Percentiles rank a stretch among this genome's conserved stretches.
These are phyloP conservation scores for Mycena epipterygia DNA, from an alignment of 768 basidiomycete genomes.

Conservation along the genomic window DNA sequence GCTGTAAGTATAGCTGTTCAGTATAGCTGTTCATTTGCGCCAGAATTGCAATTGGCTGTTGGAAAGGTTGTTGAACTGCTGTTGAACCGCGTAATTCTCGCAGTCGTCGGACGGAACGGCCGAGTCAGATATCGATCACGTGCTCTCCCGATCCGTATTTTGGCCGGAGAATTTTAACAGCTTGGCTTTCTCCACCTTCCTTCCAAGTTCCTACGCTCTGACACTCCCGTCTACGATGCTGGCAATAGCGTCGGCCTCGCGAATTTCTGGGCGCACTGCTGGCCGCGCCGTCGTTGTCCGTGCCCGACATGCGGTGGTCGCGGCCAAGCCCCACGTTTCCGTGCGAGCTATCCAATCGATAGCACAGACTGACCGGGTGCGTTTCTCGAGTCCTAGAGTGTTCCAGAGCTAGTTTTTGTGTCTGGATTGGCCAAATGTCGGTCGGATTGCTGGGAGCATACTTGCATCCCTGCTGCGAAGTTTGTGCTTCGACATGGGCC, in stretches of 20 bases:
- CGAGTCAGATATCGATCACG: constrained; percentile 22
- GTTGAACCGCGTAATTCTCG: constrained; percentile 21
- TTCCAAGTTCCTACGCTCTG: background rate
- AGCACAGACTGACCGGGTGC: constrained; percentile 82
- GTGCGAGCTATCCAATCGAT: constrained; percentile 68
- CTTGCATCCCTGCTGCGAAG: background rate
- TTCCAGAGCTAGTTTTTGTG: background rate
- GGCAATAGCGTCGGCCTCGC: constrained; percentile 50
- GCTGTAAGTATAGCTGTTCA: background rate
- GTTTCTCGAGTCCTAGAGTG: constrained; percentile 38
- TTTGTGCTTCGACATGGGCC: background rate
- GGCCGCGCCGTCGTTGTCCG: constrained; percentile 64
- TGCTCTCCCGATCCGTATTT: constrained; percentile 15
- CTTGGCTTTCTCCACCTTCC: background rate
- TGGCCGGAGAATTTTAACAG: background rate
- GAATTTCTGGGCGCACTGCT: constrained; percentile 52
- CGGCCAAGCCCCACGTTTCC: constrained; percentile 48
- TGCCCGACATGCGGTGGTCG: constrained; percentile 57
- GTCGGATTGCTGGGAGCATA: background rate
- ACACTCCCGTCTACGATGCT: constrained; percentile 46
- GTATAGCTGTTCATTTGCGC: background rate
- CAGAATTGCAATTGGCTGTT: background rate
- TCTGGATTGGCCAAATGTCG: background rate
- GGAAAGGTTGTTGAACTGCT: constrained; percentile 13
- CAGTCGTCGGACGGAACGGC: background rate